These are phyloP conservation scores for Tranzscheliella williamsii DNA, from an alignment of 1,284 basidiomycete species.

Conservation along the genomic window DNA sequence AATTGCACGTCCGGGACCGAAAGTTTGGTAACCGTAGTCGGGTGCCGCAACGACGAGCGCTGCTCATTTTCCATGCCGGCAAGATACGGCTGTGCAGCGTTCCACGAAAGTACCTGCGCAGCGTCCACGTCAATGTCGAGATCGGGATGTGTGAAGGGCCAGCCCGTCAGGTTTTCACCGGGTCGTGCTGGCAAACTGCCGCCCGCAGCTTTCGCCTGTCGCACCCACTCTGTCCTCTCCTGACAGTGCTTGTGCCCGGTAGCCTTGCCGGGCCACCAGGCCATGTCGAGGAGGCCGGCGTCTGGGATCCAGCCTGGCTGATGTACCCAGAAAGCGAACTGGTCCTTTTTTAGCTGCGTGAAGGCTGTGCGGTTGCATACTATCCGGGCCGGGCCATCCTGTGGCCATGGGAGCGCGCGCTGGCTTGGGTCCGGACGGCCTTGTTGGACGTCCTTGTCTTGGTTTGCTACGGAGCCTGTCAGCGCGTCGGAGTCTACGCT, in stretches of 20 bases:
- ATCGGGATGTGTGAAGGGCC: constrained; percentile 30
- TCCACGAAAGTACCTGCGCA: not conserved
- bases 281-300: constrained; percentile 21
- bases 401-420: constrained; percentile 24
- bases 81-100: constrained; percentile 5
- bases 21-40: constrained; percentile 24
- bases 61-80: constrained; percentile 10
- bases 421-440: no score
- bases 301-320: constrained; percentile 21
- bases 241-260: constrained; percentile 11
- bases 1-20: constrained; percentile 12
- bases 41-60: constrained; percentile 6
- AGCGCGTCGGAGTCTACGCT: not conserved
- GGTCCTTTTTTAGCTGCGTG: constrained; percentile 5
- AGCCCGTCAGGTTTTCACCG: constrained; percentile 3
- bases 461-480: not conserved
- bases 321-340: constrained; percentile 10
- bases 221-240: constrained; percentile 8
- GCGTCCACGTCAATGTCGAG: constrained; percentile 1
- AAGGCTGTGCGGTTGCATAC: constrained; percentile 9
- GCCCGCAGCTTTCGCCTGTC: not conserved
- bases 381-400: constrained; percentile 10
- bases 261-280: constrained; percentile 32
- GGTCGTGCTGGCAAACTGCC: no score
- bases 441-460: not conserved